Conservation (phyloP, 164 flowering plant genomes). For the Aristolochia fimbriata region DNA sequence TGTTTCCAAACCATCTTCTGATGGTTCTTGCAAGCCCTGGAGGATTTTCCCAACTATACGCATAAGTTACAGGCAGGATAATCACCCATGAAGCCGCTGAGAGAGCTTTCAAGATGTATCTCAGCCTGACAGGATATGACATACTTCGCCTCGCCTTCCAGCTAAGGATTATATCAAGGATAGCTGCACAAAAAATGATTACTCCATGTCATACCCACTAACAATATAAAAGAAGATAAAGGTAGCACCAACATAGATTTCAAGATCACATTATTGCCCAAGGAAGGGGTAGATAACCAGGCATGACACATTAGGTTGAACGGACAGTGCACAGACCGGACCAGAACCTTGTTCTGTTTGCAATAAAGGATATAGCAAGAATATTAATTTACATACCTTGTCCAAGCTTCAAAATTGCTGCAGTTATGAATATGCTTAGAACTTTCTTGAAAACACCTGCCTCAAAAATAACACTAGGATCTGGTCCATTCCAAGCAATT, state of each 20-base stretch:
- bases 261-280: background rate
- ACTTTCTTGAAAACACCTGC: constrained; percentile 71
- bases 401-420: constrained; percentile 91
- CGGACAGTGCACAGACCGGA: too few relatives aligned
- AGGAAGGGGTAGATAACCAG: background rate
- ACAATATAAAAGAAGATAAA: background rate
- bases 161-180: constrained; percentile 72
- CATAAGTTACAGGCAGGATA: constrained; percentile 79
- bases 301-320: too few relatives aligned
- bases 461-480: constrained; percentile 43
- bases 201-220: background rate
- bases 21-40: constrained; percentile 79
- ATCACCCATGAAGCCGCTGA: constrained; percentile 94
- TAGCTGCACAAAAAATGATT: constrained; percentile 39
- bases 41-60: constrained; percentile 77
- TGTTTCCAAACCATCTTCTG: constrained; percentile 74
- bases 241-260: background rate
- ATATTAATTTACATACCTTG: constrained; percentile 36
- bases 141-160: constrained; percentile 78
- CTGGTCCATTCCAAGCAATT: constrained; percentile 91
- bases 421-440: constrained; percentile 83
- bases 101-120: constrained; percentile 75
- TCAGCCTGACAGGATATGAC: constrained; percentile 73
- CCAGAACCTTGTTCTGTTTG: too few relatives aligned
- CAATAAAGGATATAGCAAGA: too few relatives aligned